Evolutionary conservation across 208 protist genomes (phyloP).

Genomic region (Leishmania tropica): DNA sequence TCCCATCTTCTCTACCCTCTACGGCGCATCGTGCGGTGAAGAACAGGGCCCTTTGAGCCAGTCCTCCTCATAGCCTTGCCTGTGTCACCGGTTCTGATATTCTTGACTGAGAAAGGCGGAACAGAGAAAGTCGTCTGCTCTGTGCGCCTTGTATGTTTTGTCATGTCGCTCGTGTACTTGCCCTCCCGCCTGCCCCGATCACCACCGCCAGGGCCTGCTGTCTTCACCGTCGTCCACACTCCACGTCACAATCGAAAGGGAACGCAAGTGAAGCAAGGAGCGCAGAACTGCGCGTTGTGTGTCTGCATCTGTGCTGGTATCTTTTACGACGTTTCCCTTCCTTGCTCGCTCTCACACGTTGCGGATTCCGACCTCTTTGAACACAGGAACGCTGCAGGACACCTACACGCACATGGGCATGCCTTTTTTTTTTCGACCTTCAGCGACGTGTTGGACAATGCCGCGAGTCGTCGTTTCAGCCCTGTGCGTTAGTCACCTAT

Average conservation of each 20-base stretch:
- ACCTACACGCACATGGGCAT: not conserved
- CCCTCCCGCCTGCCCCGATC: no score
- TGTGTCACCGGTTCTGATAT: not conserved
- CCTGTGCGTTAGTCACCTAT: not conserved
- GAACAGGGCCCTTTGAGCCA: not conserved
- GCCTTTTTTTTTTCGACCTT: not conserved
- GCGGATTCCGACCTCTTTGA: not conserved
- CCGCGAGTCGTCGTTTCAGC: not conserved
- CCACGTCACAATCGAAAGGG: no score
- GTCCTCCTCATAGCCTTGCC: not conserved
- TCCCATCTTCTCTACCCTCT: not conserved
- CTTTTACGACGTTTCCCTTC: not conserved
- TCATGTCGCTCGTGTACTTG: no score
- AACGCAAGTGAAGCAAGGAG: not conserved
- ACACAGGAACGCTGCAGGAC: not conserved
- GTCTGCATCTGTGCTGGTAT: not conserved
- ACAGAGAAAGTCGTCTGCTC: no score
- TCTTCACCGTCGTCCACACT: no score
- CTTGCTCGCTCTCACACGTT: not conserved
- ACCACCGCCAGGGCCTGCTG: no score
- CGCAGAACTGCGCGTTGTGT: not conserved
- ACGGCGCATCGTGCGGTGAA: not conserved
- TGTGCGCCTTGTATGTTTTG: not conserved
- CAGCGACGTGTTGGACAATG: not conserved
- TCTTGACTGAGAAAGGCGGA: not conserved